These are phyloP conservation scores for Colletotrichum karsti DNA, from an alignment of 2,329 filamentous ascomycete genomes.

Conservation along the genomic window DNA sequence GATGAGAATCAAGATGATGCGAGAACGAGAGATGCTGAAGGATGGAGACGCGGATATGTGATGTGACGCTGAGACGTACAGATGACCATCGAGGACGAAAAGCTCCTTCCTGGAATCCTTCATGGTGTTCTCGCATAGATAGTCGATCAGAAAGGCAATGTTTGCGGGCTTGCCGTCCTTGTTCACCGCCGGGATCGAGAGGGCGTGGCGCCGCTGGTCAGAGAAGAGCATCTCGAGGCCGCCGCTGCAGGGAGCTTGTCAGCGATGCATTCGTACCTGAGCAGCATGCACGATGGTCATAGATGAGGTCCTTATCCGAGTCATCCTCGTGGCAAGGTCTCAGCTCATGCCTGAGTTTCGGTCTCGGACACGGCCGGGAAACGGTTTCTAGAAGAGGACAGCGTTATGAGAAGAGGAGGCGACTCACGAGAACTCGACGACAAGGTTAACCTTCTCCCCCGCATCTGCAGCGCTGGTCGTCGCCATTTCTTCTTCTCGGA, in stretches of 20 bases:
- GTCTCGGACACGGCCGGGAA: not conserved
- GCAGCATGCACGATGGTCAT: not conserved
- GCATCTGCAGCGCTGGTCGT: conserved; percentile 21
- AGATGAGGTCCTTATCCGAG: conserved; percentile 5
- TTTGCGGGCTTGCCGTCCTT: conserved; percentile 69
- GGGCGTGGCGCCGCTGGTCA: conserved; percentile 76
- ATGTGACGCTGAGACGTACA: conserved; percentile 68
- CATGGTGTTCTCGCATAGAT: conserved; percentile 86
- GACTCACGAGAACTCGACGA: conserved; percentile 74
- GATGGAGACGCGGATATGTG: conserved; percentile 20
- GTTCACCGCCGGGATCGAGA: conserved; percentile 73
- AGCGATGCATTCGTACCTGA: conserved; percentile 8
- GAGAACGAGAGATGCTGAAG: conserved; percentile 14
- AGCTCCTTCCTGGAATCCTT: conserved; percentile 85
- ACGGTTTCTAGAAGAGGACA: not conserved
- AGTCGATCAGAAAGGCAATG: conserved; percentile 78
- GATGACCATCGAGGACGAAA: conserved; percentile 85
- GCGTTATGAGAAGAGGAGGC: not conserved
- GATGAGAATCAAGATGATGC: conserved; percentile 8
- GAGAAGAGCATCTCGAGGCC: conserved; percentile 95
- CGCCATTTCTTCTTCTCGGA: conserved; percentile 20
- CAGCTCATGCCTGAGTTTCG: too few species aligned
- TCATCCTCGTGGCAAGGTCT: not conserved
- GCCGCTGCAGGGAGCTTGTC: conserved; percentile 63
- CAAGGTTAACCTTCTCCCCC: conserved; percentile 59